phyloP scores from a whole-genome alignment of 2,329 filamentous ascomycete species.

The Nemania sp. region DNA sequence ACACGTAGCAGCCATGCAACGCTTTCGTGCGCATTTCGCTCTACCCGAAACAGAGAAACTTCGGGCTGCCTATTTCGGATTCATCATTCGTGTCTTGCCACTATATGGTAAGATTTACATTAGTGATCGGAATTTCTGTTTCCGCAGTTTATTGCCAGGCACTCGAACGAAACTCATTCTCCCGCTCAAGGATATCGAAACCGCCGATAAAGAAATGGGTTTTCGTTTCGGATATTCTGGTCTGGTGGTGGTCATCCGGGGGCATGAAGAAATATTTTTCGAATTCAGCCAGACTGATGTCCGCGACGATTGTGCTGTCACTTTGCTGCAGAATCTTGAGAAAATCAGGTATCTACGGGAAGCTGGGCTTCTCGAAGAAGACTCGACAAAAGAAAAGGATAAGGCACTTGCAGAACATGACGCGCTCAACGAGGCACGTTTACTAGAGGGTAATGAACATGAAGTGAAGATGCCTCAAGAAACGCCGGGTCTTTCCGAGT shows the following conservation, averaged over 20 bases:
- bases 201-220: conserved; percentile 90
- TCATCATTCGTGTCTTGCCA: conserved; percentile 84
- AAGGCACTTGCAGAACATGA: conserved; percentile 79
- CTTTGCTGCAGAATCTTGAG: conserved; percentile 76
- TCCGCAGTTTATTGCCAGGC: conserved; percentile 85
- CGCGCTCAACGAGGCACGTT: conserved; percentile 74
- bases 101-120: conserved; percentile 97
- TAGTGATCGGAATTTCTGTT: conserved; percentile 85
- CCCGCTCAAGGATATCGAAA: conserved; percentile 88
- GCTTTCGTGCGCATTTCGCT: conserved; percentile 88
- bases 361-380: conserved; percentile 66
- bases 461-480: conserved; percentile 54
- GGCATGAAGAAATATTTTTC: conserved; percentile 95
- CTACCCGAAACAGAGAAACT: conserved; percentile 82
- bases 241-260: conserved; percentile 87
- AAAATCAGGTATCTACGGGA: conserved; percentile 71
- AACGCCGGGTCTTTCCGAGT: conserved; percentile 53
- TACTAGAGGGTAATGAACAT: conserved; percentile 54
- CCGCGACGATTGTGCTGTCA: conserved; percentile 87
- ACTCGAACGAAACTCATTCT: conserved; percentile 91
- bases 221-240: conserved; percentile 91
- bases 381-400: conserved; percentile 72
- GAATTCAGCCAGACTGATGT: conserved; percentile 79
- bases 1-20: conserved; percentile 68
- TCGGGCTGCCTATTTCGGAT: conserved; percentile 88